These are phyloP conservation scores for Zymoseptoria pseudotritici DNA, from an alignment of 2,329 filamentous ascomycete species.

Conservation along the genomic window DNA sequence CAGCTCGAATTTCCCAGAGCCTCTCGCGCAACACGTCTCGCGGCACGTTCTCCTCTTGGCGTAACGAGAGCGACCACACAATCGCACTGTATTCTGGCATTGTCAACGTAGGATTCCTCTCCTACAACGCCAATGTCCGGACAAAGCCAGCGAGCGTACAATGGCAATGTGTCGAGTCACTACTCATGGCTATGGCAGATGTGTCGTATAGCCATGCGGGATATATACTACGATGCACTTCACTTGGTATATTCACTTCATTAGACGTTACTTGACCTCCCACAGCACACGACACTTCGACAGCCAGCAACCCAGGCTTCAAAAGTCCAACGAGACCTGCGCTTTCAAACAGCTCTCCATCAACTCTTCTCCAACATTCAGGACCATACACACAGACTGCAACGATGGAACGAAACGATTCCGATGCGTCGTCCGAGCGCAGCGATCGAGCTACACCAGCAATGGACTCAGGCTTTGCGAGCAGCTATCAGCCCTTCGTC, in stretches of 20 bases:
- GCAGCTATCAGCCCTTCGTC: not conserved
- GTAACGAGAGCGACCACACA: not conserved
- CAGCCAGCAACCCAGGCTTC: not conserved
- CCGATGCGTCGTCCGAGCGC: not conserved
- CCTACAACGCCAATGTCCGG: not conserved
- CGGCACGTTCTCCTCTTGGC: not conserved
- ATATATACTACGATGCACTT: not conserved
- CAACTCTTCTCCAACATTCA: not conserved
- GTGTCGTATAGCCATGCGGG: not conserved
- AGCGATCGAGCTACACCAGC: not conserved
- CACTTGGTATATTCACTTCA: not conserved
- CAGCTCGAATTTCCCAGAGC: too few relatives aligned
- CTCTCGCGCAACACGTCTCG: not conserved
- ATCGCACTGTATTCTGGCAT: not conserved
- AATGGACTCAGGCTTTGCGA: not conserved
- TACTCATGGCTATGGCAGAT: not conserved
- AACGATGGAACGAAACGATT: not conserved
- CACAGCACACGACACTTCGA: not conserved
- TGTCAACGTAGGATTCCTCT: not conserved
- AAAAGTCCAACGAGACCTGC: not conserved
- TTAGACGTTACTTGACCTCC: not conserved
- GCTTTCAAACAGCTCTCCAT: not conserved
- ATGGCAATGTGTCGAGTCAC: not conserved
- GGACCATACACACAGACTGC: not conserved
- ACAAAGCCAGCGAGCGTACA: not conserved